Evolutionary conservation across 306 rosid genomes (phyloP), one percentile per base, ranked within the genome.

Genomic region (Prunus campanulata): DNA sequence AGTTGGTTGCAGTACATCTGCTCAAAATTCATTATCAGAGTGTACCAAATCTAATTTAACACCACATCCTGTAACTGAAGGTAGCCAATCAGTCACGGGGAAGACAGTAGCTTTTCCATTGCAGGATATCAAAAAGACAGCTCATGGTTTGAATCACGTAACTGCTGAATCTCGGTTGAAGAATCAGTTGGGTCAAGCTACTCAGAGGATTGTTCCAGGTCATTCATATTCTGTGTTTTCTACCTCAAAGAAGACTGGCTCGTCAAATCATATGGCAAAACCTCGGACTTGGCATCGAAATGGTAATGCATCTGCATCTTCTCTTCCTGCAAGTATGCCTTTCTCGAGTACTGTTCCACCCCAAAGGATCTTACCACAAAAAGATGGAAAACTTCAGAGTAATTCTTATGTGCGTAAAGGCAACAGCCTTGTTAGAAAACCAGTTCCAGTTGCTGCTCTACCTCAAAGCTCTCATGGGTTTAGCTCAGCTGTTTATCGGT

Each of bases 361-460:
- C 62, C 86, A 71, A 83, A 82, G 84, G 81, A 81, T 88, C 78
- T 80, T 81, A 70, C 76, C 83, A 19, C 88, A 81, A 56, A 78
- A 71, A 59, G 84, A 86, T 77, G 88, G 80, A 66, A 89, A 83
- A 50, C 29, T 80, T 68, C 93, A 83, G 61, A 84, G 80, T 85
- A 86, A 85, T 85, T 90, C 93, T 54, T 95, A 92, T 84, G 86
- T 92, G 69, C 99, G 97, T 74, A 95, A 92, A 79, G 99, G 99
- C 65, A 92, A 95, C 81, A 92, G 93, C 87, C 93, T 92, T 27
- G 93, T 89, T 39, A 87, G 97, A 84, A 91, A 85, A 66, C 85
- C 88, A 75, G 72, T 86, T 73, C 81, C 81, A 75, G 86, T 80
- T 84, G 81, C 88, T 83, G 73, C 91, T 74, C 72, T 59, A 78